Evolutionary conservation across 345 rosid genomes (phyloP).

Genomic region (Gossypium turneri): DNA sequence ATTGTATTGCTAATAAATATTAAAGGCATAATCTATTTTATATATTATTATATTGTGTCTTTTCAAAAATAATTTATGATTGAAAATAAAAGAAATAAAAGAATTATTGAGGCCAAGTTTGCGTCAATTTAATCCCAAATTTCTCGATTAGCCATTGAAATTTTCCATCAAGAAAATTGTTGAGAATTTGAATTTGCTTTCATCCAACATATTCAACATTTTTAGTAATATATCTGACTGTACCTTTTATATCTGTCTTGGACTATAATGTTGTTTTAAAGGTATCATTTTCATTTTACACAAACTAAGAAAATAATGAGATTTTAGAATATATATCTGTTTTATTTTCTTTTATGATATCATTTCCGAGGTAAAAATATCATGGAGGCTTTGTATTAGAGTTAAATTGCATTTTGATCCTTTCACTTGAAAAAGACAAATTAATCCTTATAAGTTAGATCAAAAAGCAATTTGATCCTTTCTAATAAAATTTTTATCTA

Average conservation of each 20-base stretch:
- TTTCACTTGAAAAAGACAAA: too few relatives aligned
- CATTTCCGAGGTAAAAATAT: too few relatives aligned
- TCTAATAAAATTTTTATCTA: too few relatives aligned
- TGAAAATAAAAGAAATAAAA: background rate
- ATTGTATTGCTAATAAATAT: too few relatives aligned
- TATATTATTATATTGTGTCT: background rate
- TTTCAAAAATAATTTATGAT: background rate
- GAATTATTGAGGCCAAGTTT: background rate
- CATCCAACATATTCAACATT: background rate
- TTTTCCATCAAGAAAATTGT: background rate
- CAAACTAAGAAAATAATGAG: background rate
- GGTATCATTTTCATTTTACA: background rate
- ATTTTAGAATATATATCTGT: background rate
- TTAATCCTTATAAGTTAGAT: too few relatives aligned
- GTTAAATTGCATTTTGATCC: too few relatives aligned
- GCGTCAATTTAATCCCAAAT: background rate
- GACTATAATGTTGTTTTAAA: background rate
- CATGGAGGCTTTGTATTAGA: accelerated
- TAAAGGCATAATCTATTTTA: too few relatives aligned
- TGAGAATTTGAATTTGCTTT: background rate
- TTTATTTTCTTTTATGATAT: too few relatives aligned
- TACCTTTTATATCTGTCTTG: background rate
- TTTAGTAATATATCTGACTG: background rate
- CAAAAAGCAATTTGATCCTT: too few relatives aligned
- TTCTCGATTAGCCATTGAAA: background rate